These are phyloP conservation scores for Mortierella sp. DNA, from an alignment of 371 early-diverging fungal species.

Conservation along the genomic window DNA sequence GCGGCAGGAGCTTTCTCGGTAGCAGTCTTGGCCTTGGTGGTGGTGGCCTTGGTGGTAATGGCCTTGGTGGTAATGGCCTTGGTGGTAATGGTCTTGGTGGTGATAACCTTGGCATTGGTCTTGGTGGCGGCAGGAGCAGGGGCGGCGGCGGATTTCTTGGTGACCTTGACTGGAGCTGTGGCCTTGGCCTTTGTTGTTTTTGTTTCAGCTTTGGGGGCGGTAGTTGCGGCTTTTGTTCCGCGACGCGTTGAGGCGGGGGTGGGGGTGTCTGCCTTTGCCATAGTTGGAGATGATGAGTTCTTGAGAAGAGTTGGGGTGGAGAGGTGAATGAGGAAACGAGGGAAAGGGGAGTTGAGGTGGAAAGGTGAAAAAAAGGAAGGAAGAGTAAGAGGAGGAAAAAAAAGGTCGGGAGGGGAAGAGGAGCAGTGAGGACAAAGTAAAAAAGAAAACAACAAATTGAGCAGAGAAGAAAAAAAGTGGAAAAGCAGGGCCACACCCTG, in stretches of 20 bases:
- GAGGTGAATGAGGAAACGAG: background rate
- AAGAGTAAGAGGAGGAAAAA: background rate
- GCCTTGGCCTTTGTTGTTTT: background rate
- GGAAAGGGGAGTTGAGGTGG: background rate
- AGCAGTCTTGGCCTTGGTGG: constrained; percentile 4
- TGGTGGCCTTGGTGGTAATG: background rate
- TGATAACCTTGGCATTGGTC: background rate
- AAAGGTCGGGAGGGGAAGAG: background rate
- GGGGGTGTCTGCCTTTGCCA: constrained; percentile 12
- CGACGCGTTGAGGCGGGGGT: constrained; percentile 17
- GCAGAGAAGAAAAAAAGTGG: background rate
- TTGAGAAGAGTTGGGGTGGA: background rate
- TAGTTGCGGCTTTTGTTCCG: constrained; percentile 11
- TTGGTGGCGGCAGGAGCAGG: background rate
- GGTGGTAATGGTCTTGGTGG: background rate
- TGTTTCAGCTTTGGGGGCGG: background rate
- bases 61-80: background rate
- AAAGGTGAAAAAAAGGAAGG: background rate
- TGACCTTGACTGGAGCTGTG: background rate
- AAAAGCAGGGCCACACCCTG: background rate
- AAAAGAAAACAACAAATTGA: background rate
- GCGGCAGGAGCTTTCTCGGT: background rate
- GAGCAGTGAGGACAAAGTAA: background rate
- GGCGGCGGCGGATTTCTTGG: constrained; percentile 8
- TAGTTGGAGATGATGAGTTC: background rate